Percentiles rank a stretch among this genome's conserved stretches.
phyloP scores from a whole-genome alignment of 345 rosid species.

The Hevea brasiliensis region DNA sequence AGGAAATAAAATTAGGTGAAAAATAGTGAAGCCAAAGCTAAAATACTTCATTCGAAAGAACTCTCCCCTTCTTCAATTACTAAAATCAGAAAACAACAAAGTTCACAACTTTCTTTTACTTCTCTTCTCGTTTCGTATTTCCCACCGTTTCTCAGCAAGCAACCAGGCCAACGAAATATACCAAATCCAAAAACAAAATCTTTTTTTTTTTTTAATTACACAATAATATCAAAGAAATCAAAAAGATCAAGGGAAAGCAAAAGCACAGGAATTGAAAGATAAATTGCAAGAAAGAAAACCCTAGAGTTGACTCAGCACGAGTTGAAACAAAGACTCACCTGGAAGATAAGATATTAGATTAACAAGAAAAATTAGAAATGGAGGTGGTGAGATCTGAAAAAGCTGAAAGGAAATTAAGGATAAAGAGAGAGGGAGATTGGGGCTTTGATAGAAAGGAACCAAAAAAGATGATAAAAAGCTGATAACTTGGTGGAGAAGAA shows the following conservation, averaged over 20 bases:
- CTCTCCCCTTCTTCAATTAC: too few relatives aligned
- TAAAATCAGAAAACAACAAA: neutral
- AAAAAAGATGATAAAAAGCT: slow-evolving; percentile 1
- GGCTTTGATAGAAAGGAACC: slow-evolving; percentile 12
- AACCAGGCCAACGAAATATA: neutral
- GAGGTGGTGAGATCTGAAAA: slow-evolving; percentile 35
- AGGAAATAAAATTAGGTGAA: neutral
- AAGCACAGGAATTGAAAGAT: neutral
- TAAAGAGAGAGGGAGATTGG: neutral
- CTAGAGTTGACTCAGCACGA: slow-evolving; percentile 40
- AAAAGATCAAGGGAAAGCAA: slow-evolving; percentile 3
- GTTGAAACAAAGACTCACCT: slow-evolving; percentile 37
- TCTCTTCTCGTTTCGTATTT: neutral
- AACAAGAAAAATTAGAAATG: neutral
- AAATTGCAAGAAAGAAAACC: slow-evolving; percentile 27
- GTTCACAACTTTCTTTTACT: neutral
- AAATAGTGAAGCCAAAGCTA: neutral
- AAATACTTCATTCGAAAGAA: neutral
- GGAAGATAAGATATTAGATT: slow-evolving; percentile 1
- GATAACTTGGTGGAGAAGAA: slow-evolving; percentile 28
- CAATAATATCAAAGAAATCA: neutral
- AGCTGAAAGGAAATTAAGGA: neutral
- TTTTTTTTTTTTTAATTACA: too few relatives aligned
- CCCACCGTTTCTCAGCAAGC: neutral
- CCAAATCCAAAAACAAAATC: neutral